A percentile compares a stretch with the other conserved stretches of the same genome.
Evolutionary conservation across 805 yeast genomes (phyloP).

Genomic region (Candida khao-thaluensis): DNA sequence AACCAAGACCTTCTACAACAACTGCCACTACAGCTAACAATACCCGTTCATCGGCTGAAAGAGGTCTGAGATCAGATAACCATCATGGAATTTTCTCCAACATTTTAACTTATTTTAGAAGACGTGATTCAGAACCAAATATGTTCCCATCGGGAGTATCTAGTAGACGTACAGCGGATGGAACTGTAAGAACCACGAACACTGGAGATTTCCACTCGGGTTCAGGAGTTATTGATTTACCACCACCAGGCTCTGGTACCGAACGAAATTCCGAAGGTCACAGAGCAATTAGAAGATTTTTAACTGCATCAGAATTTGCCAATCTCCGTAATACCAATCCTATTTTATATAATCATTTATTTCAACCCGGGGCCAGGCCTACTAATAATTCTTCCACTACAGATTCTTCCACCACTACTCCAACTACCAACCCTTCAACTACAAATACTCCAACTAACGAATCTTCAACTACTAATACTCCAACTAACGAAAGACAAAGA

Average conservation of each 20-base stretch:
- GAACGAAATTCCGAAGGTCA: neutral
- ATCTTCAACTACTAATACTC: slow-evolving; percentile 19
- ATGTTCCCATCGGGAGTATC: slow-evolving; percentile 49
- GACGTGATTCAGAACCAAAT: slow-evolving; percentile 12
- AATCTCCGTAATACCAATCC: slow-evolving; percentile 5
- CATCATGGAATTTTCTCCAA: slow-evolving; percentile 17
- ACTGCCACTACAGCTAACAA: neutral
- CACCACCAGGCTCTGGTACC: slow-evolving; percentile 6
- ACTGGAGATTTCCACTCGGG: slow-evolving; percentile 6
- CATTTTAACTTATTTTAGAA: slow-evolving; percentile 21
- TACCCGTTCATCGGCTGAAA: neutral
- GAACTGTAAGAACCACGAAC: slow-evolving; percentile 29
- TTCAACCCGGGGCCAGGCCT: neutral
- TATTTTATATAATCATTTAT: slow-evolving; percentile 3
- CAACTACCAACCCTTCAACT: neutral
- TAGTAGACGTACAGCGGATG: slow-evolving; percentile 46
- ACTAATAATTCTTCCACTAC: neutral
- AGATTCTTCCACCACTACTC: neutral
- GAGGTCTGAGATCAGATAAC: slow-evolving; percentile 1
- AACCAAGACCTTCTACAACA: neutral
- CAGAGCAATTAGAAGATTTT: slow-evolving; percentile 2
- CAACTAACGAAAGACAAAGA: slow-evolving; percentile 25
- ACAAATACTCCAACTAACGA: neutral
- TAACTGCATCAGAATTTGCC: slow-evolving; percentile 2
- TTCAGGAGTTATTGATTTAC: slow-evolving; percentile 5